A percentile compares a stretch with the other conserved stretches of the same genome.
These are phyloP conservation scores for Thelephora terrestris DNA, from an alignment of 1,284 basidiomycete genomes.

Conservation along the genomic window DNA sequence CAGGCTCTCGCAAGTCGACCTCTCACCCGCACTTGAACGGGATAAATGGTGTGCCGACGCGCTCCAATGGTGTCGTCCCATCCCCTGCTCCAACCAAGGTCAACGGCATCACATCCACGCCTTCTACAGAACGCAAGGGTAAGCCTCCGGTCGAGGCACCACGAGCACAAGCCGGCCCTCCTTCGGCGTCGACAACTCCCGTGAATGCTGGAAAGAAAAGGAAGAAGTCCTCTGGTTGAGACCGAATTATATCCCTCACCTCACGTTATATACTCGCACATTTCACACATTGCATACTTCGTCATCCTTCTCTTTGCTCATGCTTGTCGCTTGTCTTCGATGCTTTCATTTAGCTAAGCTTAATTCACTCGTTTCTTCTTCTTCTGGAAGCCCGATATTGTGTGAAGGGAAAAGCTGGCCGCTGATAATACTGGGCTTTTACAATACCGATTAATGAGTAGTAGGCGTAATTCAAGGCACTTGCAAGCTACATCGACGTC, in stretches of 20 bases:
- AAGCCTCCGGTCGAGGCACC: constrained; percentile 10
- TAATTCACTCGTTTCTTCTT: no score
- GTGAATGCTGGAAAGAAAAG: constrained; percentile 26
- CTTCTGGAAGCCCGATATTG: no score
- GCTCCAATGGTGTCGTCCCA: constrained; percentile 13
- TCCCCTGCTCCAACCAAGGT: constrained; percentile 5
- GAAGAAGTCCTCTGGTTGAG: constrained; percentile 25
- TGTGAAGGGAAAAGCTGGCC: no score
- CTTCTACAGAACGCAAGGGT: constrained; percentile 11
- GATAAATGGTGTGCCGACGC: constrained; percentile 11
- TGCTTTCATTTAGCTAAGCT: no score
- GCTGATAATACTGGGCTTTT: no score
- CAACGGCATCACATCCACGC: constrained; percentile 10
- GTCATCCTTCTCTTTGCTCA: no score
- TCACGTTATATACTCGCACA: constrained; percentile 4
- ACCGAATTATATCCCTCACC: constrained; percentile 3
- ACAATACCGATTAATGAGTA: no score
- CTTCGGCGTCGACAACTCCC: constrained; percentile 13
- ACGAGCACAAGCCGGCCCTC: constrained; percentile 8
- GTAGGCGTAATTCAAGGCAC: no score
- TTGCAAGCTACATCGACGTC: no score
- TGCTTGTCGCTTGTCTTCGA: no score
- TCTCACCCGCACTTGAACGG: constrained; percentile 13
- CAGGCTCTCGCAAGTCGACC: constrained; percentile 6
- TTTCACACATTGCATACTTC: constrained; percentile 8